Conservation (phyloP, 2,329 filamentous ascomycete species). For the Fusarium setosum region DNA sequence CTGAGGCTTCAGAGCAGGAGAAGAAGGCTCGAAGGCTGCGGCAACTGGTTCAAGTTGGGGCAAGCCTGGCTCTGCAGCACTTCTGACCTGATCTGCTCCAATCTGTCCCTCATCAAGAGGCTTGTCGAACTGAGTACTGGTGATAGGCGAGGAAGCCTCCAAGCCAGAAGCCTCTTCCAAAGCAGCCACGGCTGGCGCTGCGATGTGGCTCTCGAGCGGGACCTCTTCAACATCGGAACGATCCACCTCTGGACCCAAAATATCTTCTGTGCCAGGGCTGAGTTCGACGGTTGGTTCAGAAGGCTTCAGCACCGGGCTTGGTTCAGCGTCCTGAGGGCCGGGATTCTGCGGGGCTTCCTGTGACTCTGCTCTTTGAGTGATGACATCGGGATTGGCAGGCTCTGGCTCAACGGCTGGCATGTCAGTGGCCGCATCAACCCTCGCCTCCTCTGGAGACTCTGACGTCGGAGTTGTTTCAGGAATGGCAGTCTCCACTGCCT, state of each 20-base stretch:
- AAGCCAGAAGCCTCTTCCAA: constrained; percentile 1
- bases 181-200: not conserved
- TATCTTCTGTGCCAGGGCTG: not conserved
- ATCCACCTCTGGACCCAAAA: not conserved
- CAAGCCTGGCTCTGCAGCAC: not conserved
- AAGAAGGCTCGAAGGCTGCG: not conserved
- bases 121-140: not conserved
- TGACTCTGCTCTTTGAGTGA: not conserved
- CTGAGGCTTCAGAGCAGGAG: constrained; percentile 1
- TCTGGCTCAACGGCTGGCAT: not conserved
- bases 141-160: constrained; percentile 11
- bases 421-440: not conserved
- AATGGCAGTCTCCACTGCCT: not conserved
- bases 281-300: not conserved
- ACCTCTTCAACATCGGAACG: not conserved
- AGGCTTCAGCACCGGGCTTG: not conserved
- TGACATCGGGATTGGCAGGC: not conserved
- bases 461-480: not conserved
- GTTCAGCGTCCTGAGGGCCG: not conserved
- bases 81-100: too few relatives aligned
- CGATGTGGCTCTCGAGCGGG: not conserved
- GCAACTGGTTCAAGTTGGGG: not conserved
- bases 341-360: not conserved
- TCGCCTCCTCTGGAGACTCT: not conserved
- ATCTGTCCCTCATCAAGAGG: not conserved